A percentile compares a stretch with the other conserved stretches of the same genome.
Evolutionary conservation across 2,329 filamentous ascomycete species (phyloP).

Genomic region (Sporothrix phasma): DNA sequence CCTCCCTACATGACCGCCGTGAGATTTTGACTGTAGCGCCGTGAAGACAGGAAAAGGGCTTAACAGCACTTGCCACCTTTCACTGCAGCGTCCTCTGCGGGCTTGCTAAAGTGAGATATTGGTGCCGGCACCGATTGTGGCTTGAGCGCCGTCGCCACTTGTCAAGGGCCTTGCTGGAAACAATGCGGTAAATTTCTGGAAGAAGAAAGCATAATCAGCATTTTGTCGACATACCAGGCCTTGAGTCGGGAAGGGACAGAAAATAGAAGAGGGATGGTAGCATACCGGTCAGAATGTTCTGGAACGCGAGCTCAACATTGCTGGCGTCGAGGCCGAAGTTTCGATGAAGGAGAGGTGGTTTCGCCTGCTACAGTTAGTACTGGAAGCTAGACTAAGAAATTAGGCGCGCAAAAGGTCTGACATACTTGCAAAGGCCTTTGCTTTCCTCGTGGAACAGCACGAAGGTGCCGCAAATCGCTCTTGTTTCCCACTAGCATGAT

Average conservation of each 20-base stretch:
- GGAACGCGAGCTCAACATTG: constrained; percentile 98
- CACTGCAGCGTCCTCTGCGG: constrained; percentile 61
- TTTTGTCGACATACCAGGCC: background rate
- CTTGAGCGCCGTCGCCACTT: constrained; percentile 72
- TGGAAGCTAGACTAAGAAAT: constrained; percentile 14
- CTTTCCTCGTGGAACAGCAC: constrained; percentile 94
- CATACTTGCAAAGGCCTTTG: constrained; percentile 92
- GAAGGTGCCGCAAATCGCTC: constrained; percentile 98
- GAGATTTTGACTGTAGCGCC: background rate
- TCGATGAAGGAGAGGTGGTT: constrained; percentile 99
- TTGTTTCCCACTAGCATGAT: constrained; percentile 99
- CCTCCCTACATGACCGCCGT: background rate
- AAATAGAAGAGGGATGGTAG: constrained; percentile 10
- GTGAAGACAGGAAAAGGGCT: constrained; percentile 21
- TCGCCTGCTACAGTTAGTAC: constrained; percentile 53
- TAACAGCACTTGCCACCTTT: constrained; percentile 80
- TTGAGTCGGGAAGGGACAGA: background rate
- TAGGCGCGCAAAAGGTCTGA: background rate
- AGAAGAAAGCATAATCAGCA: background rate
- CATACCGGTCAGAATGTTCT: constrained; percentile 96
- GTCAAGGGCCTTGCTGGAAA: constrained; percentile 94
- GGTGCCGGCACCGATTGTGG: constrained; percentile 67
- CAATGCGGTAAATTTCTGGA: constrained; percentile 98
- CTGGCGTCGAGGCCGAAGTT: constrained; percentile 97
- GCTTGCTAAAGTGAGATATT: constrained; percentile 83